Conservation (phyloP, 108 stramenopile species). For the Ochromonas danica region DNA sequence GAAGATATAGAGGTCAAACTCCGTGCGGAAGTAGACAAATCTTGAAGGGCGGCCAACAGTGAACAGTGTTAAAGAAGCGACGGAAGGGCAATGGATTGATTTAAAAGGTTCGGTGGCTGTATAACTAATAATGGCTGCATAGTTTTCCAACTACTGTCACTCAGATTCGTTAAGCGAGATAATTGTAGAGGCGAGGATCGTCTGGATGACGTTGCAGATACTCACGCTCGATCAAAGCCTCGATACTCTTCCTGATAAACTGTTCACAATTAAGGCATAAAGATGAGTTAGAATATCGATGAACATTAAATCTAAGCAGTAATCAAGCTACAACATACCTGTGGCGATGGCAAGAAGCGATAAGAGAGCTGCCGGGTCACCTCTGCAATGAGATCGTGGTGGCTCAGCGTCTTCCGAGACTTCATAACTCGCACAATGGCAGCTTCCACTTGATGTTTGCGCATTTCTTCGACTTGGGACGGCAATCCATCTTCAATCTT, state of each 20-base stretch:
- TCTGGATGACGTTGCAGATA: conserved; percentile 88
- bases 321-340: neutral
- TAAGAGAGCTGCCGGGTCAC: conserved; percentile 43
- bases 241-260: conserved; percentile 90
- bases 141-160: too few species aligned
- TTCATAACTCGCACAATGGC: conserved; percentile 97
- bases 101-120: too few species aligned
- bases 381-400: conserved; percentile 67
- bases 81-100: too few species aligned
- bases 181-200: conserved; percentile 83
- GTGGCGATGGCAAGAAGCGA: neutral
- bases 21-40: neutral
- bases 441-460: conserved; percentile 83
- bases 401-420: conserved; percentile 78
- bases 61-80: too few species aligned
- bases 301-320: neutral
- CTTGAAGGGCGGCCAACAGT: too few species aligned
- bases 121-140: too few species aligned
- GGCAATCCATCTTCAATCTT: conserved; percentile 8
- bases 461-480: neutral
- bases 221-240: conserved; percentile 94
- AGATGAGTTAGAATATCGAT: too few species aligned
- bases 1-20: neutral
- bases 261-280: too few species aligned
- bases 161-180: conserved; percentile 93